phyloP scores from a whole-genome alignment of 768 basidiomycete genomes.

The Tricholoma terreum region DNA sequence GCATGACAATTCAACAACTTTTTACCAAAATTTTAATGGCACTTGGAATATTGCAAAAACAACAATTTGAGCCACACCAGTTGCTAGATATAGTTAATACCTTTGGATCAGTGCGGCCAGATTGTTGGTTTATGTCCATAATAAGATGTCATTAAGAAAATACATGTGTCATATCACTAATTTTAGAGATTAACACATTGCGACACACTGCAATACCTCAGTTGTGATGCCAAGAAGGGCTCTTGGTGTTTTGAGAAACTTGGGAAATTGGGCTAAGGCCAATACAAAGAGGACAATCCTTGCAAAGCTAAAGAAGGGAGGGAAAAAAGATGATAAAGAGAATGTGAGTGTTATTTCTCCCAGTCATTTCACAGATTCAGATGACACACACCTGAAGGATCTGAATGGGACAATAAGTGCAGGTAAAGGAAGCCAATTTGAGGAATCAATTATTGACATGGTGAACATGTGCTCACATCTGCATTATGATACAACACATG shows the following conservation, averaged over 20 bases:
- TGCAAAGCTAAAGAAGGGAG: background rate
- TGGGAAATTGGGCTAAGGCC: background rate
- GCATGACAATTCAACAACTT: background rate
- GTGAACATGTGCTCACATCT: background rate
- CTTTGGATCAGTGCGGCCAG: no score
- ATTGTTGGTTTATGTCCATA: no score
- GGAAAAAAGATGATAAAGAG: background rate
- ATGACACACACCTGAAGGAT: background rate
- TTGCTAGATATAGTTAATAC: no score
- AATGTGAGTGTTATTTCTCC: background rate
- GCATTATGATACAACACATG: background rate
- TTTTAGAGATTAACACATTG: background rate
- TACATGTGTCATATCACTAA: background rate
- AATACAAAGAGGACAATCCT: background rate
- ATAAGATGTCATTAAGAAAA: no score
- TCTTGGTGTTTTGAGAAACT: background rate
- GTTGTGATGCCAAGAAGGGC: background rate
- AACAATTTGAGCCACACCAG: no score
- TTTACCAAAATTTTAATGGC: no score
- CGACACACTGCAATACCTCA: background rate
- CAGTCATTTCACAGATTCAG: background rate
- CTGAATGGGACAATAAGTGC: background rate
- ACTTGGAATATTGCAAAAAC: no score
- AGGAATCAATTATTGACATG: background rate
- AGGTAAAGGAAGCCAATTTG: background rate